A percentile compares a stretch with the other conserved stretches of the same genome.
These are phyloP conservation scores for Cryptococcus hybrid DNA, from an alignment of 1,284 basidiomycete genomes.

Conservation along the genomic window DNA sequence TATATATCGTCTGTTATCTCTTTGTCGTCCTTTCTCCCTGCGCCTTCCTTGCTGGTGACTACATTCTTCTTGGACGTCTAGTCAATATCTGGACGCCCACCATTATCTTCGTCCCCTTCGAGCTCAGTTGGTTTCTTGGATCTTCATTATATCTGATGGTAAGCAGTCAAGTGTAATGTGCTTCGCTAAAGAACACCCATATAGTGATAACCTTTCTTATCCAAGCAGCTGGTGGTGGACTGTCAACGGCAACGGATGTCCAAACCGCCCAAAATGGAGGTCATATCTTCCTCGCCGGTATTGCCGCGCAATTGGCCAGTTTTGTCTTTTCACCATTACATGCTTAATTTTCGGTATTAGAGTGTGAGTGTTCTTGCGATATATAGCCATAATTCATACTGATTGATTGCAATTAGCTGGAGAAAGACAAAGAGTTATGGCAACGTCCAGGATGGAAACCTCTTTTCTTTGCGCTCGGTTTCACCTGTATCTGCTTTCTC, in stretches of 20 bases:
- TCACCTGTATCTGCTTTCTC: conserved; percentile 67
- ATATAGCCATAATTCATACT: neutral
- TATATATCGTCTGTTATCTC: conserved; percentile 61
- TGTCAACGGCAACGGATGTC: conserved; percentile 39
- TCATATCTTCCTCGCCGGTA: conserved; percentile 64
- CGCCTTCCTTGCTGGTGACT: conserved; percentile 72
- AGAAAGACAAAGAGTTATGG: conserved; percentile 56
- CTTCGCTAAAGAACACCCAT: conserved; percentile 1
- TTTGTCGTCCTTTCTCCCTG: conserved; percentile 69
- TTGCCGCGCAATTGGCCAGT: conserved; percentile 62
- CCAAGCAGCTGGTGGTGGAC: conserved; percentile 55
- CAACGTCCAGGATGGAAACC: conserved; percentile 60
- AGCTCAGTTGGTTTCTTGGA: conserved; percentile 23
- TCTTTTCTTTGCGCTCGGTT: conserved; percentile 56
- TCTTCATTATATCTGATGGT: conserved; percentile 56
- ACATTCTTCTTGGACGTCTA: conserved; percentile 62
- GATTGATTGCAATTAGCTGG: conserved; percentile 14
- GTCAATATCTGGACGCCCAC: conserved; percentile 57
- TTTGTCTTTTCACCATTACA: conserved; percentile 60
- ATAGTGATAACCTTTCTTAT: conserved; percentile 67
- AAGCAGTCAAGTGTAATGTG: conserved; percentile 18
- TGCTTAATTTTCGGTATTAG: conserved; percentile 61
- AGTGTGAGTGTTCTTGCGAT: conserved; percentile 43
- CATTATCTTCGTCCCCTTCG: conserved; percentile 53
- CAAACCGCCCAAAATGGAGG: conserved; percentile 34